phyloP scores from a whole-genome alignment of 768 basidiomycete species.

The Tephrocybe sp. region DNA sequence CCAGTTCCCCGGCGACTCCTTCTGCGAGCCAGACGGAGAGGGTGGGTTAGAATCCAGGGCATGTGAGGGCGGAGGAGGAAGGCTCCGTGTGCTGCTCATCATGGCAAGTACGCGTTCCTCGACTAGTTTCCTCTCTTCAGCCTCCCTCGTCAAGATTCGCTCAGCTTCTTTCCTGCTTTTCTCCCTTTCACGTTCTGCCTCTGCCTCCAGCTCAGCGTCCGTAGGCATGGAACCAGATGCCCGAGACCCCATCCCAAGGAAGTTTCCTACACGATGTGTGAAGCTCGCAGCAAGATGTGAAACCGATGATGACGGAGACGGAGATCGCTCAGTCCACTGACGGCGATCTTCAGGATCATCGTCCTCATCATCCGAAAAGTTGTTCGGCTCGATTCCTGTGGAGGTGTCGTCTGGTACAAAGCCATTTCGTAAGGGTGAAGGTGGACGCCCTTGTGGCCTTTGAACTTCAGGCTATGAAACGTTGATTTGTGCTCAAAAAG shows the following conservation, averaged over 20 bases:
- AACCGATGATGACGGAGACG: conserved; percentile 70
- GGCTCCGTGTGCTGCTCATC: conserved; percentile 51
- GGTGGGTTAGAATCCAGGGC: conserved; percentile 51
- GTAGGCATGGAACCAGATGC: conserved; percentile 46
- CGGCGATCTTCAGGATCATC: conserved; percentile 31
- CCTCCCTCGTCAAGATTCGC: conserved; percentile 69
- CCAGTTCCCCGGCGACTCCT: conserved; percentile 60
- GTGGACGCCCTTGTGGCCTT: conserved; percentile 50
- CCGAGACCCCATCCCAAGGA: conserved; percentile 54
- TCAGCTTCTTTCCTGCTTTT: conserved; percentile 76
- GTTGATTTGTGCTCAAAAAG: background rate
- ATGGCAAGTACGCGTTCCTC: conserved; percentile 80
- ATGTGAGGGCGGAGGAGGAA: conserved; percentile 63
- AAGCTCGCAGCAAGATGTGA: conserved; percentile 73
- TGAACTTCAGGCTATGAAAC: conserved; percentile 37
- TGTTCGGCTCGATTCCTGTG: conserved; percentile 57
- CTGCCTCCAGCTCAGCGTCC: conserved; percentile 81
- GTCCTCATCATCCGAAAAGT: conserved; percentile 42
- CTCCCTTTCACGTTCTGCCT: conserved; percentile 77
- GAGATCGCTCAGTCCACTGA: conserved; percentile 39
- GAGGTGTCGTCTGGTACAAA: conserved; percentile 53
- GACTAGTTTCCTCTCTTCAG: conserved; percentile 62
- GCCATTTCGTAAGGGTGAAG: conserved; percentile 72
- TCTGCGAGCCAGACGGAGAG: conserved; percentile 63
- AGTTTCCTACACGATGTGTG: conserved; percentile 70